Evolutionary conservation across 169 alveolate species (phyloP).

Genomic region (Plasmodium gonderi): DNA sequence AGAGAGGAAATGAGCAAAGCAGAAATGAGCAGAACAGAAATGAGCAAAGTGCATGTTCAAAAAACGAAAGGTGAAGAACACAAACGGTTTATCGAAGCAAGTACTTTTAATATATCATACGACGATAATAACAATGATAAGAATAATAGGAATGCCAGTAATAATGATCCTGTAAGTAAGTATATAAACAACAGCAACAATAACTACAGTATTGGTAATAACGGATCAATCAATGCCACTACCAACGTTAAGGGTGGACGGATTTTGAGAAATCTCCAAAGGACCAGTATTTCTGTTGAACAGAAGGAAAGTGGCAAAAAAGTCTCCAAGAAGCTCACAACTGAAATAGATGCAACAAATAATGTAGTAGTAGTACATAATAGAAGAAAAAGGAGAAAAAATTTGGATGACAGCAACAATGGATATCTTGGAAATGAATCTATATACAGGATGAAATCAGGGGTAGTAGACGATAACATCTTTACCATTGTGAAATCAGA

Average conservation of each 20-base stretch:
- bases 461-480: not conserved
- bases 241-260: slow-evolving; percentile 38
- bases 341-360: not conserved
- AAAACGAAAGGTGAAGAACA: not conserved
- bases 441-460: not conserved
- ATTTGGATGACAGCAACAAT: not conserved
- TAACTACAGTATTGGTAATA: not conserved
- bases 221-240: not conserved
- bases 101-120: not conserved
- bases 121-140: not conserved
- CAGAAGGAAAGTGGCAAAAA: not conserved
- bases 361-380: not conserved
- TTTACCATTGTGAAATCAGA: not conserved
- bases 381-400: slow-evolving; percentile 31
- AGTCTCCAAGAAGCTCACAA: not conserved
- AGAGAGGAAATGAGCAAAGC: too few relatives aligned
- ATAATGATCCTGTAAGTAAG: not conserved
- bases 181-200: not conserved
- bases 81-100: not conserved
- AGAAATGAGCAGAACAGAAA: not conserved
- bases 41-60: not conserved
- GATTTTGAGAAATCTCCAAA: slow-evolving; percentile 29
- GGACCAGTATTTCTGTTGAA: not conserved
- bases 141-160: not conserved
- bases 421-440: slow-evolving; percentile 10